Conservation (phyloP, 2,329 filamentous ascomycete species). For the Alternaria alternata region DNA sequence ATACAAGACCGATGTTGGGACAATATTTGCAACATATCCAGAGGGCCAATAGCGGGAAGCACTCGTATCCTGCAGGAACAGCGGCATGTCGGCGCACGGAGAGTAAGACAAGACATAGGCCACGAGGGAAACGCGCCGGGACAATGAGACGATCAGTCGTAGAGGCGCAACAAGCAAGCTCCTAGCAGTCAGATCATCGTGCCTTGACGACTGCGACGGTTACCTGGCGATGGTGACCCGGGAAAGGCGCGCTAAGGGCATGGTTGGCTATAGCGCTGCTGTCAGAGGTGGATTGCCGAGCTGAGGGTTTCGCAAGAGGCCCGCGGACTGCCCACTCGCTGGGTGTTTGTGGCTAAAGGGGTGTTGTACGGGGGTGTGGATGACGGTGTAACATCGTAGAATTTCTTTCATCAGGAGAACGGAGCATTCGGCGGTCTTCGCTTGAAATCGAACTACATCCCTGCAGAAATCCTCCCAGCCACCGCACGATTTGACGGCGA, state of each 20-base stretch:
- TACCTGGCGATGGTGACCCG: slow-evolving; percentile 34
- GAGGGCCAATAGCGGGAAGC: slow-evolving; percentile 27
- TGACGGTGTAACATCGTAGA: slow-evolving; percentile 48
- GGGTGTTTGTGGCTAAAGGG: slow-evolving; percentile 37
- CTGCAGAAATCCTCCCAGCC: slow-evolving; percentile 41
- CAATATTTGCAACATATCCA: slow-evolving; percentile 31
- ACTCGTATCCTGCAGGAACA: slow-evolving; percentile 39
- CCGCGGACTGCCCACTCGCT: slow-evolving; percentile 14
- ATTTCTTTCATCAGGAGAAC: slow-evolving; percentile 35
- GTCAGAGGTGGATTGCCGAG: slow-evolving; percentile 31
- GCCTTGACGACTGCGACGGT: slow-evolving; percentile 16
- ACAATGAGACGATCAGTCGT: slow-evolving; percentile 13
- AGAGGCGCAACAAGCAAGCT: slow-evolving; percentile 19
- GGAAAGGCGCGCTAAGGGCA: slow-evolving; percentile 29
- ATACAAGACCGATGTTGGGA: slow-evolving; percentile 36
- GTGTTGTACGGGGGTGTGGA: slow-evolving; percentile 28
- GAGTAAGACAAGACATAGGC: slow-evolving; percentile 9
- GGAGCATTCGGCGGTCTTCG: slow-evolving; percentile 29
- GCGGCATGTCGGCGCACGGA: slow-evolving; percentile 19
- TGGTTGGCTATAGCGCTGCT: slow-evolving; percentile 39
- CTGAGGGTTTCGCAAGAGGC: slow-evolving; percentile 21
- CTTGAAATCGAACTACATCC: slow-evolving; percentile 17
- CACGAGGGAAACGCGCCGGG: slow-evolving; percentile 22
- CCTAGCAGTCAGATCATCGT: slow-evolving; percentile 37
- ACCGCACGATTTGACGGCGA: slow-evolving; percentile 40